phyloP scores from a whole-genome alignment of 2,329 filamentous ascomycete genomes.

The Uncinocarpus reesii region DNA sequence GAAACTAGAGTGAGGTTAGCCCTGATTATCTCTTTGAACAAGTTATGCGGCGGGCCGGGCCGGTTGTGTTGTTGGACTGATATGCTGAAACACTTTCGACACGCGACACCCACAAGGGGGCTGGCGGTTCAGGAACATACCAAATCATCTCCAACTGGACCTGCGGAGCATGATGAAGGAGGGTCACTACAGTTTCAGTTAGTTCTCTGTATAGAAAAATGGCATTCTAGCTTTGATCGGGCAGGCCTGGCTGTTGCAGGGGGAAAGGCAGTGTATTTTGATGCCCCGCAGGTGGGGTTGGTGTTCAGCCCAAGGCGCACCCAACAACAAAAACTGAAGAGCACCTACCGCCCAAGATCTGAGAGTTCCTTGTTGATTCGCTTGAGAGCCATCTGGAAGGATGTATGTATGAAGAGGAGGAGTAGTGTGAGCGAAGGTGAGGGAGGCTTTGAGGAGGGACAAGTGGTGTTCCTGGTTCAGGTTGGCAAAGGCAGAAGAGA shows the following conservation, averaged over 20 bases:
- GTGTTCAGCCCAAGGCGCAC: slow-evolving; percentile 8
- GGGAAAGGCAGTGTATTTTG: background rate
- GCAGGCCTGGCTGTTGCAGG: background rate
- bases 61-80: slow-evolving; percentile 11
- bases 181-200: slow-evolving; percentile 59
- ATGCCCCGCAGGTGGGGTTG: slow-evolving; percentile 16
- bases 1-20: slow-evolving; percentile 55
- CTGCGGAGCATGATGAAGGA: slow-evolving; percentile 96
- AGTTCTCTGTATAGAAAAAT: background rate
- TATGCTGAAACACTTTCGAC: slow-evolving; percentile 14
- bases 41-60: background rate
- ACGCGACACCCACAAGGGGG: slow-evolving; percentile 10
- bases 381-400: slow-evolving; percentile 41
- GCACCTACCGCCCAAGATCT: slow-evolving; percentile 42
- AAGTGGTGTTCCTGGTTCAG: slow-evolving; percentile 5
- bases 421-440: slow-evolving; percentile 17
- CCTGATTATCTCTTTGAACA: background rate
- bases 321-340: slow-evolving; percentile 13
- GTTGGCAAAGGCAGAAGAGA: background rate
- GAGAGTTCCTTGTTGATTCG: slow-evolving; percentile 46
- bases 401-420: slow-evolving; percentile 12
- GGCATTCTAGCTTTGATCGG: background rate
- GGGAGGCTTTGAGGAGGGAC: slow-evolving; percentile 4
- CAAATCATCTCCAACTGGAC: slow-evolving; percentile 92
- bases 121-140: slow-evolving; percentile 48